Evolutionary conservation across 2,329 filamentous ascomycete species (phyloP), one percentile per base, ranked within the genome.

Genomic region (Atkinsonella hypoxylon): DNA sequence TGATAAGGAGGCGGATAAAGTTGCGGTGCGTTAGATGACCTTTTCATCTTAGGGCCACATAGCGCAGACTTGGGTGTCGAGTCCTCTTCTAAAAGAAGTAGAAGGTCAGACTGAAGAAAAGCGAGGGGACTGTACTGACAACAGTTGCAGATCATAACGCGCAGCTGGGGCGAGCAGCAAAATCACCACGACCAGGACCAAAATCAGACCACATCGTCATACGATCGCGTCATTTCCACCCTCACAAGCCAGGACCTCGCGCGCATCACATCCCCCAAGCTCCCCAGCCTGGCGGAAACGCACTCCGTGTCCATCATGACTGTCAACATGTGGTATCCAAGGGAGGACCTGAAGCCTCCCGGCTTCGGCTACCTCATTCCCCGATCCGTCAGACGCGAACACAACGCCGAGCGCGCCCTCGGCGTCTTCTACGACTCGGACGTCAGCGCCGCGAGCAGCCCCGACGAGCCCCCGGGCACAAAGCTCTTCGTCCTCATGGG

Each of bases 351-450:
- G 36, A 78, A 79, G 13, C 71, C 81, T 51, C 69, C 73, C 31
- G 93, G 90, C 17, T 94, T 97, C 63, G 93, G 93, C 56, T 97
- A 97, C 66, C 79, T 98, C 5, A 86, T 98, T 53, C 91, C 93
- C 1, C 81, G 82, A 53, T 82, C 82, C 15, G 75, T 87, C 1
- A 77, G 83, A 3, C 73, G 76, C 45, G 79, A 81, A 38, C 75
- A 88, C 56, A 95, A 95, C 63, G 85, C 87, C 1, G 87, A 95
- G 64, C 78, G 81, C 54, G 87, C 85, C 0, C 81, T 98, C 6
- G 93, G 93, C 55, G 90, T 97, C 48, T 85, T 97, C 53, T 97
- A 97, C 66, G 89, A 95, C 67, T 87, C 83, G 2, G 82, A 88
- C 55, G 77, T 70, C 31, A 55, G 62, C 50, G 55, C 58, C 42